Conservation (phyloP, 2,329 filamentous ascomycete genomes). For the Calonectria hawksworthii region DNA sequence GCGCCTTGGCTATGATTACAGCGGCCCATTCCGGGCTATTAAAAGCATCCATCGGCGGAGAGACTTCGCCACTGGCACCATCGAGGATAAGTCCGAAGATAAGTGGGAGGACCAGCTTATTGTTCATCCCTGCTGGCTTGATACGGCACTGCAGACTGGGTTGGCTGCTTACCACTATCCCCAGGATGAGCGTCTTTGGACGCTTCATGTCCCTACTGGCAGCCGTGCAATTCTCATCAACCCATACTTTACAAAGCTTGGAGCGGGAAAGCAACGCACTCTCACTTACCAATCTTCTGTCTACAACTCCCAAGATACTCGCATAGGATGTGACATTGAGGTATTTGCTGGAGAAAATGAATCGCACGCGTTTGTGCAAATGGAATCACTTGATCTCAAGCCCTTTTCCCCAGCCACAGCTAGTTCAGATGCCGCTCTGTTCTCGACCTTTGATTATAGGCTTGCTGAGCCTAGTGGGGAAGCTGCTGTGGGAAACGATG, state of each 20-base stretch:
- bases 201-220: conserved; percentile 1
- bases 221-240: not conserved
- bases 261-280: not conserved
- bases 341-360: not conserved
- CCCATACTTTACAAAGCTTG: not conserved
- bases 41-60: not conserved
- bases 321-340: not conserved
- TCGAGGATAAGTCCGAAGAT: not conserved
- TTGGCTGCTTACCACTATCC: conserved; percentile 12
- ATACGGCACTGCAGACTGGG: not conserved
- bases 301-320: not conserved
- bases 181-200: not conserved
- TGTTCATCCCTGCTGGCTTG: not conserved
- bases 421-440: not conserved
- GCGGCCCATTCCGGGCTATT: not conserved
- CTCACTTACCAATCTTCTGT: not conserved
- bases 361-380: conserved; percentile 3
- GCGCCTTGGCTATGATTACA: not conserved
- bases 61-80: not conserved
- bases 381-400: not conserved
- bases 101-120: not conserved
- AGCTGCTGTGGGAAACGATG: not conserved
- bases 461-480: not conserved
- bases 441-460: conserved; percentile 7
- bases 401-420: not conserved